Base-by-base conservation (phyloP, 2,329 filamentous ascomycete species). In the Alternaria rosae region DNA sequence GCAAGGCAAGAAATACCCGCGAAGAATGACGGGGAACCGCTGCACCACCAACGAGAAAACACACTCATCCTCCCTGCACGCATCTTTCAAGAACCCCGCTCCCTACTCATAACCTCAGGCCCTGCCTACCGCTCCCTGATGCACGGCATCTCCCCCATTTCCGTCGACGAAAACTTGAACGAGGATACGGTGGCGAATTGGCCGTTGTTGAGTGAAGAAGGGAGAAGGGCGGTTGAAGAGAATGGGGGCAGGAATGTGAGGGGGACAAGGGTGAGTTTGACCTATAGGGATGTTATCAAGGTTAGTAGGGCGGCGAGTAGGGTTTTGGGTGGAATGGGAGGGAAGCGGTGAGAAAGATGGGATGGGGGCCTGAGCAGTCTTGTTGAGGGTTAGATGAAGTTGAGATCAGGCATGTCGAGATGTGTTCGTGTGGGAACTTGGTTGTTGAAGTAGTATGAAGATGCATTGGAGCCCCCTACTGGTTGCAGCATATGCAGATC, bases 21-120 rank as follows among this genome's bases (percentile, higher is more conserved):
- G 5, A 8, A 28, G 12, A 30, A 11, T n/a, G n/a, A n/a, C n/a
- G n/a, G n/a, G n/a, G n/a, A n/a, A n/a, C n/a, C n/a, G n/a, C n/a
- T n/a, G n/a, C n/a, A n/a, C n/a, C n/a, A 17, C 30, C 10, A 12
- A 56, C n/a, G n/a, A 15, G 44, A 38, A 44, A 38, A 20, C 6
- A 20, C 53, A 51, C 67, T 66, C 61, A 72, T 45, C 50, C 44
- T 69, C 51, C 68, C 81, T 67, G 62, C 77, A 55, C 87, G 76
- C 63, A 91, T 97, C 57, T 78, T 97, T 12, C 94, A 97, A 77
- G 94, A 97, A 78, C 91, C 91, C 54, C 85, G 93, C 68, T 96
- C 92, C 59, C 73, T 95, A 11, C 85, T 95, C 51, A 86, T 94
- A 65, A 94, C 91, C 4, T 90, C 86, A 6, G 86, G 85, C 7